Evolutionary conservation across 2,329 filamentous ascomycete genomes (phyloP), one percentile per base, ranked within the genome.

Genomic region (Coniochaeta prunicola): DNA sequence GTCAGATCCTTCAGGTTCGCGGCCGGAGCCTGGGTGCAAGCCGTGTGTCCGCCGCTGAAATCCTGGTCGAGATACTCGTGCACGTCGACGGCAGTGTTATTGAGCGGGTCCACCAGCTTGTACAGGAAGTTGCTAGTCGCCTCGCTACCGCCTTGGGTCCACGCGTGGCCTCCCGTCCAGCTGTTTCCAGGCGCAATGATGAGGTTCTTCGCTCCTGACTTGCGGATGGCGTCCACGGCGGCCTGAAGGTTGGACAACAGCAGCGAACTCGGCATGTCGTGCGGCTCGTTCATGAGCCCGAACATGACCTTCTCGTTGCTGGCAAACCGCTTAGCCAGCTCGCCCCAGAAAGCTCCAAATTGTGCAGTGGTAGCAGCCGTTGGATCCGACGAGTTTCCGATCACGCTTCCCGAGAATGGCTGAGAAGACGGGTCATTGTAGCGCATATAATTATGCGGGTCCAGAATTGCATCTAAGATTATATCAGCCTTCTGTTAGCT

Each of bases 401-500:
- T 81, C 12, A 81, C 72, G 63, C 74, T 77, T 42, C 78, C 79
- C 7, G 73, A 75, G 58, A 68, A 73, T 3, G 79, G 78, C 64
- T 81, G 79, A 31, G 71, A 70, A 19, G 72, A 76, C 1, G 79
- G 79, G 63, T 81, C 72, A 62, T 80, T 80, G 67, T 81, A 82
- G 4, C 78, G 72, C 79, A 81, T 81, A 64, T 81, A 79, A 65
- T 80, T 81, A 68, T 81, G 79, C 2, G 78, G 77, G 64, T 81
- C 78, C 2, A 82, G 67, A 60, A 81, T 77, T 10, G 72, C 73
- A 61, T 81, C 71, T 50, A 9, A 4, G 36, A n/a, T 4, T n/a
- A 50, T 30, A 28, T 30, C 12, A 50, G n/a, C 2, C n/a, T 5
- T 2, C 19, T 7, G 12, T 45, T 15, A 17, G 30, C 4, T 50